phyloP scores from a whole-genome alignment of 768 basidiomycete genomes.

The Inosperma sp. region DNA sequence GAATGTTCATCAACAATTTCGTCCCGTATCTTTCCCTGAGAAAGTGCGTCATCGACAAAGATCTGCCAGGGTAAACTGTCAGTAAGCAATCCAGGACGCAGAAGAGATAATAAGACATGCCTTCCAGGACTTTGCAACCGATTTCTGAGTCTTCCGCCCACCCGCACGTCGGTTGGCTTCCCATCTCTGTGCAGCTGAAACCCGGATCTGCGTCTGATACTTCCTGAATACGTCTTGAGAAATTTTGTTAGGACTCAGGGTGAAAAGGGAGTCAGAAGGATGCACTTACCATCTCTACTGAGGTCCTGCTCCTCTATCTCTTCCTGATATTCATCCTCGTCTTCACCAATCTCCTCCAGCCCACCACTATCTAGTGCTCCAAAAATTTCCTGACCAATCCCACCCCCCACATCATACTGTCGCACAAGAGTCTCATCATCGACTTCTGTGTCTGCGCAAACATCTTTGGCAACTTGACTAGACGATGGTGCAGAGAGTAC shows the following conservation, averaged over 20 bases:
- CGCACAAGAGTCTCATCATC: background rate
- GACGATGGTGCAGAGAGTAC: no score
- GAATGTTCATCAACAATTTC: conserved; percentile 22
- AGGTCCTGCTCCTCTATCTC: background rate
- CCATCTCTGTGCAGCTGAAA: background rate
- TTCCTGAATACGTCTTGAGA: background rate
- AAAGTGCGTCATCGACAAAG: background rate
- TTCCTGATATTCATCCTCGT: background rate
- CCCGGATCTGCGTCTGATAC: background rate
- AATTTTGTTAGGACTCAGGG: background rate
- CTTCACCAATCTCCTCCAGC: background rate
- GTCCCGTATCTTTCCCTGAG: conserved; percentile 8
- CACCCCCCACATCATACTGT: background rate
- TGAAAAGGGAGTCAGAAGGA: background rate
- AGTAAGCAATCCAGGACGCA: background rate
- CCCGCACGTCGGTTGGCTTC: conserved; percentile 20
- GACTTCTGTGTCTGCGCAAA: background rate
- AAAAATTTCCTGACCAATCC: background rate
- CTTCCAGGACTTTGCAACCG: conserved; percentile 20
- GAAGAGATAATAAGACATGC: conserved; percentile 10
- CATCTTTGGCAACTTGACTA: no score
- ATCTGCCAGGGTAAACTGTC: background rate
- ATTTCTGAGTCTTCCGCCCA: conserved; percentile 22
- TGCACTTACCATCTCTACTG: background rate
- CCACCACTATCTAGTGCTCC: background rate